Conservation (phyloP, 176 grass and related monocot species). For the Carex parvula region DNA sequence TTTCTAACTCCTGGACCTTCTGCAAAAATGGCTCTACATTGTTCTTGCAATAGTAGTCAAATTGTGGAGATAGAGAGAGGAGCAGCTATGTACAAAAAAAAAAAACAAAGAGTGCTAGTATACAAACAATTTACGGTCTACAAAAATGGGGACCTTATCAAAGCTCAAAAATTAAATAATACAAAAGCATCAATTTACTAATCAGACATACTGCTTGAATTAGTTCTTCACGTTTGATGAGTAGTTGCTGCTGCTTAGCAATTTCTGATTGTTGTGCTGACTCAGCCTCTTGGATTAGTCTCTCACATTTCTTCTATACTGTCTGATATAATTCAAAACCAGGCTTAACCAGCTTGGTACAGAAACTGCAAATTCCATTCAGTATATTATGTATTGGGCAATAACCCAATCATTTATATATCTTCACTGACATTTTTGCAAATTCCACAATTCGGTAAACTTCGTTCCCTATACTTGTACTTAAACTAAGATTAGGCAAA, state of each 20-base stretch:
- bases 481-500: neutral
- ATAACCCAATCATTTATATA: neutral
- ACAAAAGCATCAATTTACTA: neutral
- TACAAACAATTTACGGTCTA: neutral
- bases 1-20: conserved; percentile 31
- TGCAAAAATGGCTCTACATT: conserved; percentile 20
- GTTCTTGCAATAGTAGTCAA: conserved; percentile 29
- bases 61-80: conserved; percentile 19
- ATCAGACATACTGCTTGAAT: conserved; percentile 38
- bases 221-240: conserved; percentile 37
- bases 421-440: neutral
- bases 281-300: conserved; percentile 38
- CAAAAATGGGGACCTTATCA: neutral
- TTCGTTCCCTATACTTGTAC: neutral
- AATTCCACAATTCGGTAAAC: neutral
- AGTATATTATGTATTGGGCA: neutral
- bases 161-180: neutral
- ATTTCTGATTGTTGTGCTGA: neutral
- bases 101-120: neutral
- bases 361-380: neutral
- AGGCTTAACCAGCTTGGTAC: neutral
- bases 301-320: conserved; percentile 12
- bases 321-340: neutral
- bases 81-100: neutral
- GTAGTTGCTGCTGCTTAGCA: conserved; percentile 36